Base-by-base conservation (phyloP, 139 green algal species). In the Haematococcus lacustris region DNA sequence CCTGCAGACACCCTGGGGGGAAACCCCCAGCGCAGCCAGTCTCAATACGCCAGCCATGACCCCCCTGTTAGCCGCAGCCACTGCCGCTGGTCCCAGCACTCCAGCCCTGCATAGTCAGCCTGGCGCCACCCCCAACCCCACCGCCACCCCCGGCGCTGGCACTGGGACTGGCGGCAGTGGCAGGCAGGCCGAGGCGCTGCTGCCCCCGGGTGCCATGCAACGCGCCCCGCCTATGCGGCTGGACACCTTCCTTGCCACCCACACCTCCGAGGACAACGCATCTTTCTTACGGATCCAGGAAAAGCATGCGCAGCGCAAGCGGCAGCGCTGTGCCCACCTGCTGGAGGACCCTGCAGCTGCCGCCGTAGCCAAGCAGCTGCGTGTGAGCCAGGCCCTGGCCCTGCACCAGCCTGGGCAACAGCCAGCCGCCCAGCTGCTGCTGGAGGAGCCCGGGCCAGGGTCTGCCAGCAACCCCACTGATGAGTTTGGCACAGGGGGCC, bases 221-320 rank as follows among this genome's bases (percentile, higher is more conserved):
- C n/a, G n/a, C n/a, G 79, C 78, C 2, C 76, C 76, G 0, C 50
- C 66, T 3, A 40, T 86, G 67, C 77, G 81, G 2, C 68, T 97
- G 37, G 91, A 97, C 75, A n/a, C 63, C 13, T 96, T 94, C 73
- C 73, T 96, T 26, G 61, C 68, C 1, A 37, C 47, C 0, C 85
- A 92, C 83, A 93, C 88, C 25, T 87, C 81, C 9, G 92, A 97
- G 73, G 92, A 97, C 83, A 97, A 97, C 51, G 89, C 89, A 23
- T 87, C 81, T 38, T 97, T 96, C 60, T 34, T 73, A 25, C 73
- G 80, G 28, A 81, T 91, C 13, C 66, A 78, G 32, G 71, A 47
- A n/a, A 71, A 74, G 68, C 62, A 79, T 21, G 43, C 66, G 57
- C 21, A 35, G 4, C 30, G 62, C 2, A 81, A 85, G 71, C 71